Percentiles rank a stretch among this genome's conserved stretches.
Evolutionary conservation across 2,329 filamentous ascomycete genomes (phyloP).

Genomic region (Bipolaris oryzae): DNA sequence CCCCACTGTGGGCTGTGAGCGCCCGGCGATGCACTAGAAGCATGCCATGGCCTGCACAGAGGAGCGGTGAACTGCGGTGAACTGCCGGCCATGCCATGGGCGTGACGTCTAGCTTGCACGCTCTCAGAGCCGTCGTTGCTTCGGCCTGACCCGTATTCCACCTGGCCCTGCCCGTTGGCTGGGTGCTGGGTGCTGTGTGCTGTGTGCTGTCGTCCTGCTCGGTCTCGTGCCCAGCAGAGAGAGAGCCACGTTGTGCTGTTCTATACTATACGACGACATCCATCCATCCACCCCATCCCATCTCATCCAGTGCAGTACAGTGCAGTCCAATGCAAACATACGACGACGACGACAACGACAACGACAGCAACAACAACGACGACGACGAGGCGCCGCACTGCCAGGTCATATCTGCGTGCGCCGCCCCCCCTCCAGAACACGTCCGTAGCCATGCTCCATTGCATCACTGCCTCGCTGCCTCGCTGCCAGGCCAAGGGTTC

Average conservation of each 20-base stretch:
- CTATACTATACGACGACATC: too few relatives aligned
- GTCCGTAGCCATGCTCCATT: conserved; percentile 27
- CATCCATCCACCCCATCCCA: too few relatives aligned
- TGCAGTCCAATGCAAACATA: not conserved
- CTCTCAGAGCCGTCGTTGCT: conserved; percentile 31
- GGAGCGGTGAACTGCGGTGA: conserved; percentile 45
- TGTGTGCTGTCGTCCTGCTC: conserved; percentile 37
- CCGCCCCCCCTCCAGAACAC: conserved; percentile 14
- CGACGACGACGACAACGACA: conserved; percentile 1
- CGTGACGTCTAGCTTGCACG: conserved; percentile 31
- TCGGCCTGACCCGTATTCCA: conserved; percentile 41
- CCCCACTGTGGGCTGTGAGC: conserved; percentile 23
- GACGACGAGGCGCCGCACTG: conserved; percentile 18
- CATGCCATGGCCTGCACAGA: conserved; percentile 27
- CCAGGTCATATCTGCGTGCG: conserved; percentile 18
- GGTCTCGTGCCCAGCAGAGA: conserved; percentile 20
- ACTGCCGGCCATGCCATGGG: conserved; percentile 37
- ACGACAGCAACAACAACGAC: too few relatives aligned
- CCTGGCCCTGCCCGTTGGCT: not conserved
- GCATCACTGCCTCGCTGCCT: conserved; percentile 38
- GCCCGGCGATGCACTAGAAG: conserved; percentile 19
- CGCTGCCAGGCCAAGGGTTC: conserved; percentile 23
- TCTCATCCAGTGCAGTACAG: too few relatives aligned
- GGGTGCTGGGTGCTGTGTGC: conserved; percentile 3
- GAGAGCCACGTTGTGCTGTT: conserved; percentile 36